Base-by-base conservation (phyloP, 2,329 filamentous ascomycete species). In the Aquanectria penicillioides region DNA sequence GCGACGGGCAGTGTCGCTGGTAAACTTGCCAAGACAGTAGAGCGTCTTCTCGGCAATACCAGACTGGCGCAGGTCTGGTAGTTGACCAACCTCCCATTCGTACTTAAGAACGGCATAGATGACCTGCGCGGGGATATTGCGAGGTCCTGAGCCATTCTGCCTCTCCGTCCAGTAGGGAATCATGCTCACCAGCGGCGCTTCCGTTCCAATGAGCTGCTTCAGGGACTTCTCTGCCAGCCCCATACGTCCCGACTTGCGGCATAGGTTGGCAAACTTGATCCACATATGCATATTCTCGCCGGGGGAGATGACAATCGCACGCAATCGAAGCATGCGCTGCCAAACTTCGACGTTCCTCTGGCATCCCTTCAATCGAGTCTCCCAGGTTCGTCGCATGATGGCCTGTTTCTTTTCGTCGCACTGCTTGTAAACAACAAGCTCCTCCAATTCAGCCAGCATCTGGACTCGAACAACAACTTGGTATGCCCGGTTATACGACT, bases 191-290 rank as follows among this genome's bases (percentile, higher is more conserved):
- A 90, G 80, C 28, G 84, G 81, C 17, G 85, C 82, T 12, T 93
- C 87, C 43, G 83, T 87, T 23, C 89, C 91, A 54, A 97, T 90
- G n/a, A 99, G 82, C 61, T 93, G 92, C 73, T 95, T 94, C 50
- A 99, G 81, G 10, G 94, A 96, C 78, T 97, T 96, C 78, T 99
- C 95, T 1, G 95, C 95, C 44, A 99, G 85, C 9, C 95, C 94
- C 83, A 94, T 94, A 25, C 95, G 90, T 57, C 93, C 91, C 38
- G 94, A 97, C 77, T 99, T 99, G 70, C 96, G 91, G 77, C 96
- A 99, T 6, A 99, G 86, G 70, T 98, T 99, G 70, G 95, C 92
- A 74, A 97, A 99, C 74, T 99, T 99, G 81, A 99, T 98, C 89
- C 94, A 97, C 93, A 99, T 99, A 70, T 97, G 92, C 82, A 97